A percentile compares a stretch with the other conserved stretches of the same genome.
Evolutionary conservation across 192 early-diverging fungal species (phyloP).

Genomic region (Diversispora eburnea): DNA sequence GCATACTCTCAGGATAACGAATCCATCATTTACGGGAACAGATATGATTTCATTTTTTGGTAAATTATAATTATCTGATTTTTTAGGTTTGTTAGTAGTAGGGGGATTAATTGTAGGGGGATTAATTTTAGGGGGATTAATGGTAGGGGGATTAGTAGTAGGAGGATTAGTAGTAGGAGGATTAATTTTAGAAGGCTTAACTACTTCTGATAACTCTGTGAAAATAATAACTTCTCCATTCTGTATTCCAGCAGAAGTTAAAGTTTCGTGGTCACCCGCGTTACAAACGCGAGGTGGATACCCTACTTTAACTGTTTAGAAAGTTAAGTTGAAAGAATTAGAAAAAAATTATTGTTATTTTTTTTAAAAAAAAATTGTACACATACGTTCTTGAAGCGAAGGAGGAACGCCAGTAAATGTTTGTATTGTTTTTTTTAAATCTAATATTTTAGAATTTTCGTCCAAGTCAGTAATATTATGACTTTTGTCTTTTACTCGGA

Average conservation of each 20-base stretch:
- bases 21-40: neutral
- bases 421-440: neutral
- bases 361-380: neutral
- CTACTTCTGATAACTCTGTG: neutral
- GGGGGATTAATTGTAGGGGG: neutral
- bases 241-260: neutral
- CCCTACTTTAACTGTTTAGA: slow-evolving; percentile 2
- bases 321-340: neutral
- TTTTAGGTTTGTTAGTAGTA: neutral
- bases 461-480: neutral
- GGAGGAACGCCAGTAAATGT: neutral
- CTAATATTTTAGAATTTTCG: neutral
- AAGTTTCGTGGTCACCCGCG: neutral
- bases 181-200: too few relatives aligned
- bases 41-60: neutral
- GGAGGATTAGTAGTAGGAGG: neutral
- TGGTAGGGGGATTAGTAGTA: neutral
- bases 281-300: slow-evolving; percentile 3
- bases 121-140: neutral
- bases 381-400: slow-evolving; percentile 2
- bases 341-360: neutral
- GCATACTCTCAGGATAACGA: neutral
- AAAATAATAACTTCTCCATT: slow-evolving; percentile 13
- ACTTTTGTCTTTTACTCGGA: neutral
- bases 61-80: neutral